These are phyloP conservation scores for Lecanicillium sp. DNA, from an alignment of 2,329 filamentous ascomycete species.

Conservation along the genomic window DNA sequence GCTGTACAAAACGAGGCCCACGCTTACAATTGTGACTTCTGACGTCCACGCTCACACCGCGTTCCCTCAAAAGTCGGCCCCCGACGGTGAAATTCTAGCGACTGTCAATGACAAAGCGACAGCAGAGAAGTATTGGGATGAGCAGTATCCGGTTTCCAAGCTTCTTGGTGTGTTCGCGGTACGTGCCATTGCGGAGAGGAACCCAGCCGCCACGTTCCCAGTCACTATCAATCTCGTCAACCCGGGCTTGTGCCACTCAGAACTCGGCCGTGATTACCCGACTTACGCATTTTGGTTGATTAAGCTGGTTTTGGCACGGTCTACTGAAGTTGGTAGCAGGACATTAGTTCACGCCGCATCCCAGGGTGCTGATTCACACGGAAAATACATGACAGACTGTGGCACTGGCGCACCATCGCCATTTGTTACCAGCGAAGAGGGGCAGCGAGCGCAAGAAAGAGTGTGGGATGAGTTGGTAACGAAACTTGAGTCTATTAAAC, in stretches of 20 bases:
- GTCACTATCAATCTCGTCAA: slow-evolving; percentile 44
- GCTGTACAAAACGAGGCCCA: slow-evolving; percentile 14
- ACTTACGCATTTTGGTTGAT: slow-evolving; percentile 14
- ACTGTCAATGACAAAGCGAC: slow-evolving; percentile 20
- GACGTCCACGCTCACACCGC: slow-evolving; percentile 17
- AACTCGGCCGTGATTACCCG: slow-evolving; percentile 31
- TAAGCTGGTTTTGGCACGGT: slow-evolving; percentile 29
- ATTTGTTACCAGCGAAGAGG: slow-evolving; percentile 32
- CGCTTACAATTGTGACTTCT: slow-evolving; percentile 19
- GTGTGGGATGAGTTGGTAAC: slow-evolving; percentile 34
- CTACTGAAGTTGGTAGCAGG: slow-evolving; percentile 39
- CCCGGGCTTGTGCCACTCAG: slow-evolving; percentile 44
- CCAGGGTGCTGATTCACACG: slow-evolving; percentile 33
- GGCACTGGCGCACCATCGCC: slow-evolving; percentile 18
- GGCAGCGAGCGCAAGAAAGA: slow-evolving; percentile 24
- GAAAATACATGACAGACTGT: slow-evolving; percentile 34
- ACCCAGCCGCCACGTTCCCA: slow-evolving; percentile 11
- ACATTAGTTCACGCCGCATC: slow-evolving; percentile 30
- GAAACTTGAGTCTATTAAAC: slow-evolving; percentile 33
- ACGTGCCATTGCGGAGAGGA: slow-evolving; percentile 13
- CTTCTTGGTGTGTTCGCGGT: slow-evolving; percentile 21
- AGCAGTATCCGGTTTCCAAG: slow-evolving; percentile 22
- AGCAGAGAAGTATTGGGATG: slow-evolving; percentile 5
- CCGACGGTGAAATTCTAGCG: slow-evolving; percentile 19
- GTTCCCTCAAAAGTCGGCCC: slow-evolving; percentile 18